Evolutionary conservation across 2,329 filamentous ascomycete genomes (phyloP), one percentile per base, ranked within the genome.

Genomic region (Dactylella cylindrospora): DNA sequence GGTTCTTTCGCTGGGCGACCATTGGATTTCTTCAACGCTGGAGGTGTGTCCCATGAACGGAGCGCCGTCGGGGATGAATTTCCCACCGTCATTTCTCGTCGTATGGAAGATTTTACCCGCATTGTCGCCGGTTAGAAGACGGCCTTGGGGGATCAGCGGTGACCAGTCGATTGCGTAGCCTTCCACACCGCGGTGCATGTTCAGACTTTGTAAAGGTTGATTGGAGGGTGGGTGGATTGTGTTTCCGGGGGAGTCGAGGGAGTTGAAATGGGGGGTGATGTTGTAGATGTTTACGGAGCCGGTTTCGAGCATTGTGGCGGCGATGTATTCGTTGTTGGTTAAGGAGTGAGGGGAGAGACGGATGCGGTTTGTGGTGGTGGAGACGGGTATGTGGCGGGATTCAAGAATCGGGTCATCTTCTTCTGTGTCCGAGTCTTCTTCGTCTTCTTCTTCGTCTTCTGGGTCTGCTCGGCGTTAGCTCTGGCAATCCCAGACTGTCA

Each of bases 151-250:
- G 38, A 88, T 80, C 7, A 88, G 73, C 0, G 89, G 87, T 20
- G 90, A 95, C 93, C 93, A 98, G 75, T 96, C 93, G n/a, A 98
- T 75, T 0, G 89, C 93, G 73, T 97, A 98, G 41, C 93, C 93
- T 77, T 98, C 93, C 9, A 84, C 77, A 75, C 90, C 91, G 22
- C 55, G 45, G 80, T 98, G 93, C 68, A 91, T 89, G 68, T 87
- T 83, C 68, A 98, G 84, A 2, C 89, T 96, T 67, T 81, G 86
- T 44, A 95, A 75, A 26, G 93, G 90, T 76, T 94, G 94, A 73
- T 90, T 91, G 71, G 95, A 88, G 1, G 88, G 79, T 5, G 87
- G 84, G 2, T 49, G 49, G 67, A 97, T 82, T 66, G 84, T 78
- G 33, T 84, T 86, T 60, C 93, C 91, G 1, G 93, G 93, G 57